Conservation (phyloP, 495 filamentous ascomycete species). For the Monascus purpureus region DNA sequence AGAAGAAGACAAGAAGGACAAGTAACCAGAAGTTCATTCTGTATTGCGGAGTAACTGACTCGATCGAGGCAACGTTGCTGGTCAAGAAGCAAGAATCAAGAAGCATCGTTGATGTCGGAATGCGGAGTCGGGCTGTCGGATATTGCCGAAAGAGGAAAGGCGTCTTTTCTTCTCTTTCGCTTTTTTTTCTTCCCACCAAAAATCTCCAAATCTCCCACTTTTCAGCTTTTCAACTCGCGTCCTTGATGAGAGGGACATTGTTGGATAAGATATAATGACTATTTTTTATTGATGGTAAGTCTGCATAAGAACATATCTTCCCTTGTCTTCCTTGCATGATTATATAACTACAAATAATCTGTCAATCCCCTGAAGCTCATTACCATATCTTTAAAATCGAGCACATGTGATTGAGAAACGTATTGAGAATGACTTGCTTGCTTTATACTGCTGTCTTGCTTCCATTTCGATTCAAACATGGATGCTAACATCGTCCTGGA, state of each 20-base stretch:
- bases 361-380: slow-evolving; percentile 74
- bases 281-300: no score
- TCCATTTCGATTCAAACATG: slow-evolving; percentile 2
- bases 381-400: slow-evolving; percentile 25
- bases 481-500: slow-evolving; percentile 7
- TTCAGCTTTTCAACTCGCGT: not conserved
- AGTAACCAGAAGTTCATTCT: slow-evolving; percentile 36
- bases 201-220: slow-evolving; percentile 7
- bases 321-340: slow-evolving; percentile 41
- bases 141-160: slow-evolving; percentile 16
- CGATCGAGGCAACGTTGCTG: no score
- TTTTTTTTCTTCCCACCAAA: no score
- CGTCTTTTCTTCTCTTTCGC: slow-evolving; percentile 2
- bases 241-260: no score
- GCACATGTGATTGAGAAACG: slow-evolving; percentile 38
- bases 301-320: no score
- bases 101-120: no score
- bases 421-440: slow-evolving; percentile 28
- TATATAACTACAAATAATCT: slow-evolving; percentile 59
- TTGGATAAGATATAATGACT: no score
- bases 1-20: slow-evolving; percentile 34
- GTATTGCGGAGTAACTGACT: no score
- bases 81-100: no score
- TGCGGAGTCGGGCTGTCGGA: not conserved
- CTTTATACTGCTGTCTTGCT: slow-evolving; percentile 3